Percentiles rank a stretch among this genome's conserved stretches.
These are phyloP conservation scores for Leccinellum albellum DNA, from an alignment of 768 basidiomycete genomes.

Conservation along the genomic window DNA sequence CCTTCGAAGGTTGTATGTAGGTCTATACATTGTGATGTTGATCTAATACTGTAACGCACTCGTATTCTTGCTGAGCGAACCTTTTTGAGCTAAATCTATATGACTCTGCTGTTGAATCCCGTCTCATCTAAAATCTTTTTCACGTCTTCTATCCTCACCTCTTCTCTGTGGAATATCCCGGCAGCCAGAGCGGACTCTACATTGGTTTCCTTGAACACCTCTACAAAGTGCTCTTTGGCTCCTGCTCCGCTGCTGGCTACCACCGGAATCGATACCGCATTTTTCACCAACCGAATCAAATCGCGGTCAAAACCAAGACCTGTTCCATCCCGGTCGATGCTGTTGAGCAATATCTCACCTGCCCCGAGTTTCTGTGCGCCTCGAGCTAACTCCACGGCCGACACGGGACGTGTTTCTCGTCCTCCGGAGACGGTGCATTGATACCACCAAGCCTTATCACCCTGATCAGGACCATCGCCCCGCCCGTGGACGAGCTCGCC, in stretches of 20 bases:
- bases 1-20: conserved; percentile 32
- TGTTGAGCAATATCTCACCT: conserved; percentile 92
- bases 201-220: conserved; percentile 74
- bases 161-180: conserved; percentile 91
- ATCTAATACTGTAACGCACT: conserved; percentile 31
- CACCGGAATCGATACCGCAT: conserved; percentile 81
- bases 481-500: conserved; percentile 54
- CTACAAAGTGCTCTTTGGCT: conserved; percentile 73
- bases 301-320: conserved; percentile 89
- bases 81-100: conserved; percentile 6
- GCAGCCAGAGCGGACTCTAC: conserved; percentile 94
- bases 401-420: conserved; percentile 75
- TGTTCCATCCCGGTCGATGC: conserved; percentile 94
- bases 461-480: conserved; percentile 47
- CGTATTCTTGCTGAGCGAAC: conserved; percentile 8
- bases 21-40: conserved; percentile 25
- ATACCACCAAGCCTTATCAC: conserved; percentile 93
- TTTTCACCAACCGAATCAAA: conserved; percentile 71
- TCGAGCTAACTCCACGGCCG: conserved; percentile 85
- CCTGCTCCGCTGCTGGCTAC: conserved; percentile 96
- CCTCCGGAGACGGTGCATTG: conserved; percentile 97
- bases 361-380: conserved; percentile 92
- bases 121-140: conserved; percentile 54
- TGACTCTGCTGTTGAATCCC: conserved; percentile 47
- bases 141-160: conserved; percentile 80